Percentiles rank a stretch among this genome's conserved stretches.
Evolutionary conservation across 139 green algal genomes (phyloP).

Genomic region (Volvox africanus): DNA sequence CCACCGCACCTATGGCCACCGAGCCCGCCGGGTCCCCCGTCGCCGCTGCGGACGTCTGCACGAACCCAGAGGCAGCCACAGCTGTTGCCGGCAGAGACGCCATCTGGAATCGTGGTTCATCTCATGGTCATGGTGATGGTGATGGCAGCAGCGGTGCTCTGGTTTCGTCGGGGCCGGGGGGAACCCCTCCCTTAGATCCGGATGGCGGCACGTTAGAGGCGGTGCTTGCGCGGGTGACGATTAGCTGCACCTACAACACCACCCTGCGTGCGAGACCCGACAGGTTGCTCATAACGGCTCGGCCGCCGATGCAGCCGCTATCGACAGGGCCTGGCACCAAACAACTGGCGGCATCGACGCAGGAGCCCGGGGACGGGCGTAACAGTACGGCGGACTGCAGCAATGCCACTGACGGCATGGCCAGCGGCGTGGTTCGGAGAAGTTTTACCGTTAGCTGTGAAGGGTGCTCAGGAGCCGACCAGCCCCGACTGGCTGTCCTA

Average conservation of each 20-base stretch:
- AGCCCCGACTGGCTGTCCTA: no score
- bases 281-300: not conserved
- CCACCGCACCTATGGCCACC: not conserved
- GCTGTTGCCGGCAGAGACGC: not conserved
- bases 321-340: not conserved
- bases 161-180: no score
- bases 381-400: no score
- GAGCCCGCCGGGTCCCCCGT: not conserved
- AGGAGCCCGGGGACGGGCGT: no score
- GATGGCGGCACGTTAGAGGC: not conserved
- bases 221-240: not conserved
- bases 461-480: not conserved
- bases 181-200: no score
- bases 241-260: slow-evolving; percentile 29
- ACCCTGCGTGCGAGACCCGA: not conserved
- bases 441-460: not conserved
- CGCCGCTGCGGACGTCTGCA: not conserved
- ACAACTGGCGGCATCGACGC: no score
- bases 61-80: not conserved
- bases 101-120: not conserved
- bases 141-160: no score
- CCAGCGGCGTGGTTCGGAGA: no score
- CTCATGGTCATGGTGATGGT: no score
- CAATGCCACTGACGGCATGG: no score
- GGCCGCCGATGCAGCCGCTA: not conserved